A percentile compares a stretch with the other conserved stretches of the same genome.
Evolutionary conservation across 768 basidiomycete genomes (phyloP).

Genomic region (Calocera cornea): DNA sequence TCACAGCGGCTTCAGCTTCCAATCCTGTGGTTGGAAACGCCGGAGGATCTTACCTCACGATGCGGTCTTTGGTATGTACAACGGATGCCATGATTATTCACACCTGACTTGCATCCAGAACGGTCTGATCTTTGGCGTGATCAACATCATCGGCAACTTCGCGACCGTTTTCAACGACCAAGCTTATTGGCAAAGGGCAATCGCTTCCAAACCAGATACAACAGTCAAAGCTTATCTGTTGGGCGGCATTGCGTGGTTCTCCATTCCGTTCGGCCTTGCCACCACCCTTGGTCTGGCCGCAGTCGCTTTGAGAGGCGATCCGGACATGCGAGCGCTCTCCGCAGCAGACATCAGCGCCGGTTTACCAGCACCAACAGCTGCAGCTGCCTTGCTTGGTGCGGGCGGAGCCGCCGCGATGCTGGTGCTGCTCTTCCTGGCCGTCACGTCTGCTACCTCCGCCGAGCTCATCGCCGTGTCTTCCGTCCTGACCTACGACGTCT

Average conservation of each 20-base stretch:
- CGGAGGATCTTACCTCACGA: conserved; percentile 63
- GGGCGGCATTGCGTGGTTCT: conserved; percentile 88
- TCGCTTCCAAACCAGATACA: conserved; percentile 73
- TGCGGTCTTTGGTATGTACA: conserved; percentile 35
- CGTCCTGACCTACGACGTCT: conserved; percentile 72
- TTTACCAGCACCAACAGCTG: conserved; percentile 69
- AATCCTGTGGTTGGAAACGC: conserved; percentile 70
- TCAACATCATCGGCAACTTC: conserved; percentile 80
- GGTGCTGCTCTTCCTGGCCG: conserved; percentile 72
- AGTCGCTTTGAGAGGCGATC: conserved; percentile 55
- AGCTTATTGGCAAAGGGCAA: conserved; percentile 85
- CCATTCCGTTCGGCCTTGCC: conserved; percentile 69
- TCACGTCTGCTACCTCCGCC: conserved; percentile 62
- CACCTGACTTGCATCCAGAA: conserved; percentile 27
- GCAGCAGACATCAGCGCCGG: conserved; percentile 69
- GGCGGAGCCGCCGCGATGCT: conserved; percentile 67
- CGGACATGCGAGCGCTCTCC: conserved; percentile 32
- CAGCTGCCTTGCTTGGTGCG: conserved; percentile 65
- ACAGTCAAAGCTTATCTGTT: conserved; percentile 83
- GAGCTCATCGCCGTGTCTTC: conserved; percentile 86
- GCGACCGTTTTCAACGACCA: conserved; percentile 49
- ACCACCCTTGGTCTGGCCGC: conserved; percentile 80
- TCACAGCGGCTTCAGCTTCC: conserved; percentile 37
- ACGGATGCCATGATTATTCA: background rate
- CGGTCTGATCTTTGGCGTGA: conserved; percentile 71